These are phyloP conservation scores for Phytophthora pseudosyringae DNA, from an alignment of 352 stramenopile species.

Conservation along the genomic window DNA sequence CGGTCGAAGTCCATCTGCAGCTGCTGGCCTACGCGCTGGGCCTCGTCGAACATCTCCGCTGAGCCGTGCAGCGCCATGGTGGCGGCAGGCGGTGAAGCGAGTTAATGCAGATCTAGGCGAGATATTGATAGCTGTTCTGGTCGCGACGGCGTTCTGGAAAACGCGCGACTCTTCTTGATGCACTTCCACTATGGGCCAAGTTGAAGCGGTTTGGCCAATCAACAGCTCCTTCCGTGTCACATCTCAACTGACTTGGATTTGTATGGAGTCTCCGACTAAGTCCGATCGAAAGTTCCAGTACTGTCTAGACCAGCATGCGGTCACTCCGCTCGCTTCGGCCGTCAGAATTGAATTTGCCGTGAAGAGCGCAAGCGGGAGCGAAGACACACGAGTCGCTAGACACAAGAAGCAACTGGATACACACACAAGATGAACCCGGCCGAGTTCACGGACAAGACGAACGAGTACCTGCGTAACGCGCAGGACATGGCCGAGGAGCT, in stretches of 20 bases:
- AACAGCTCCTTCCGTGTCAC: constrained; percentile 12
- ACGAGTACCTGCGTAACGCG: constrained; percentile 60
- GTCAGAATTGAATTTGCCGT: constrained; percentile 40
- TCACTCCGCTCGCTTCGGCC: neutral
- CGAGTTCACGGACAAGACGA: constrained; percentile 87
- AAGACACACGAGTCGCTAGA: constrained; percentile 5
- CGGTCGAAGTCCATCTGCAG: constrained; percentile 49
- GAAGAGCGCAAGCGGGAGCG: constrained; percentile 25
- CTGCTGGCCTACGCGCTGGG: constrained; percentile 42
- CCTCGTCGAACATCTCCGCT: constrained; percentile 57
- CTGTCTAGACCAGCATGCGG: neutral
- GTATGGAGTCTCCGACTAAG: constrained; percentile 25
- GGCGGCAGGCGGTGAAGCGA: neutral
- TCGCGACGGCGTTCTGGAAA: constrained; percentile 8
- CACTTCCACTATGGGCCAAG: constrained; percentile 13
- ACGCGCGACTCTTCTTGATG: constrained; percentile 18
- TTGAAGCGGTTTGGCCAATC: constrained; percentile 39
- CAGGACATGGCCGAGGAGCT: constrained; percentile 64
- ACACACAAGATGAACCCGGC: constrained; percentile 59
- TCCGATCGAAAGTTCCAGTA: constrained; percentile 44
- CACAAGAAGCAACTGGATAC: constrained; percentile 29
- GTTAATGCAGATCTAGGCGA: too few relatives aligned
- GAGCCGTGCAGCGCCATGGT: constrained; percentile 29
- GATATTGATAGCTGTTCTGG: constrained; percentile 8
- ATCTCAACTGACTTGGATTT: constrained; percentile 21